Conservation (phyloP, 345 rosid genomes). For the Syzygium aqueum region DNA sequence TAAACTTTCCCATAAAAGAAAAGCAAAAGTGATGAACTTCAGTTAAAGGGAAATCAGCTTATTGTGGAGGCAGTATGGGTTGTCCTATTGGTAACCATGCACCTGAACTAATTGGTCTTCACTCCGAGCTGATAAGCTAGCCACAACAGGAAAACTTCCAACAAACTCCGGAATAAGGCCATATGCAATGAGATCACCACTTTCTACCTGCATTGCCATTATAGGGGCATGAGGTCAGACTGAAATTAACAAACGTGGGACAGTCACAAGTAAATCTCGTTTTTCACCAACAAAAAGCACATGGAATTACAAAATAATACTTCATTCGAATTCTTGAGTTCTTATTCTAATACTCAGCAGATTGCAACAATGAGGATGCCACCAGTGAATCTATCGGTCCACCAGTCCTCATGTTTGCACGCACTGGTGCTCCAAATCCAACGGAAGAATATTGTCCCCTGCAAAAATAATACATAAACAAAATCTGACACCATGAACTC, state of each 20-base stretch:
- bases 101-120: constrained; percentile 95
- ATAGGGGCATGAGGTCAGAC: not conserved
- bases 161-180: constrained; percentile 97
- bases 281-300: not conserved
- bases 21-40: not conserved
- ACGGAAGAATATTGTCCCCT: constrained; percentile 91
- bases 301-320: not conserved
- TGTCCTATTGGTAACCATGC: not conserved
- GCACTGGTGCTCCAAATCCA: constrained; percentile 93
- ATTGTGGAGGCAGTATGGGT: not conserved
- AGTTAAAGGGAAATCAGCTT: not conserved
- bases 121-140: constrained; percentile 68
- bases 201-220: constrained; percentile 59
- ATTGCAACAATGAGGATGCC: constrained; percentile 76
- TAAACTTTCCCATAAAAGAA: not conserved
- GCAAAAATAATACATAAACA: constrained; percentile 2
- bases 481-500: not conserved
- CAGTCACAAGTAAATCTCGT: not conserved
- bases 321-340: not conserved
- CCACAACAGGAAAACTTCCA: constrained; percentile 85
- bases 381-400: constrained; percentile 53
- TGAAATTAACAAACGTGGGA: not conserved
- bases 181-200: constrained; percentile 81
- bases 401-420: constrained; percentile 66
- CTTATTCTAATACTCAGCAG: constrained; percentile 42